phyloP scores from a whole-genome alignment of 805 yeast genomes.

The Yamadazyma takamatsuzukensis region DNA sequence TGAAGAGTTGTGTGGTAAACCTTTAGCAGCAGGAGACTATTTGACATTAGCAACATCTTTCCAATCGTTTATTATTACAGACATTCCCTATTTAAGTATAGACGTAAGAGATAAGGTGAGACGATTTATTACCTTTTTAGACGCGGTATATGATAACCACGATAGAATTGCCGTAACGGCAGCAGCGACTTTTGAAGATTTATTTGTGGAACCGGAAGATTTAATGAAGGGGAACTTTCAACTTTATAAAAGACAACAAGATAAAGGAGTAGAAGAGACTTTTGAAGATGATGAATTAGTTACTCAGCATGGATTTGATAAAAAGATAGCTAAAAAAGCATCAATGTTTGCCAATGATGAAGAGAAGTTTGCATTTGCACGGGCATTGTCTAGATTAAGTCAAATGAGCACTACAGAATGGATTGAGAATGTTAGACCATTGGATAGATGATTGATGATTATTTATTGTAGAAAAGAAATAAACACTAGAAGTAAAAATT shows the following conservation, averaged over 20 bases:
- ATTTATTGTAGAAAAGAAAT: too few relatives aligned
- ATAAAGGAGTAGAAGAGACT: constrained; percentile 32
- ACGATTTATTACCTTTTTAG: constrained; percentile 89
- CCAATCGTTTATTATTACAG: constrained; percentile 81
- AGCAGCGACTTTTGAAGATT: constrained; percentile 76
- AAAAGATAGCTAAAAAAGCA: constrained; percentile 66
- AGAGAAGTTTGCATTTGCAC: constrained; percentile 93
- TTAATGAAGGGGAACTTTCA: constrained; percentile 45
- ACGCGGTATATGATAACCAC: constrained; percentile 92
- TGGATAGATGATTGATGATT: too few relatives aligned
- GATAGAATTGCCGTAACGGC: constrained; percentile 86
- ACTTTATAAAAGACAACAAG: constrained; percentile 38
- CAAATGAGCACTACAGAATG: constrained; percentile 95
- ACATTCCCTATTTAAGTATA: constrained; percentile 81
- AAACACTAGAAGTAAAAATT: too few relatives aligned
- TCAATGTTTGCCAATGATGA: constrained; percentile 86
- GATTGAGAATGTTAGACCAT: constrained; percentile 51
- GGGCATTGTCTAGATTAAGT: constrained; percentile 85
- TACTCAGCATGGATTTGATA: constrained; percentile 72
- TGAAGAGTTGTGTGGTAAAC: constrained; percentile 79
- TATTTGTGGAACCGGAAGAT: constrained; percentile 81
- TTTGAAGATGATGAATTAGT: constrained; percentile 60
- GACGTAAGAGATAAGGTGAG: constrained; percentile 80
- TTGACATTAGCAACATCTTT: constrained; percentile 74
- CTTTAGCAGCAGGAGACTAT: constrained; percentile 93